Base-by-base conservation (phyloP, 495 filamentous ascomycete species). In the Coniosporium apollinis region DNA sequence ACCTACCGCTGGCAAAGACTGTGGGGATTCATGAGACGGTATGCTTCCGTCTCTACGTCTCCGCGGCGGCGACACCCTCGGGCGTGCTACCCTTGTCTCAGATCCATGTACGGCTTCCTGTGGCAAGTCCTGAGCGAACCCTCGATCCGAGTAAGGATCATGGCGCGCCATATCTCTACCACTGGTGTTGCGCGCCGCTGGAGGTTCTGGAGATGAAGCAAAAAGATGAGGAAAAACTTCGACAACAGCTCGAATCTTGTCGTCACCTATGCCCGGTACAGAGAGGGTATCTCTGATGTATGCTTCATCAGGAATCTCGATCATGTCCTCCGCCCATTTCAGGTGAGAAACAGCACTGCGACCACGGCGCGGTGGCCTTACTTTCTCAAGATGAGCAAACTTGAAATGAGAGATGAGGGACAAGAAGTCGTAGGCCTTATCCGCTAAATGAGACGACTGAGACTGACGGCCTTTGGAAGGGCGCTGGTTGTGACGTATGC, bases 321-420 rank as follows among this genome's bases (percentile, higher is more conserved):
- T 67, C 79, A 85, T 82, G 37, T 82, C 64, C 29, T 55, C 51
- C 33, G 60, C 65, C 79, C 79, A 85, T 51, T 82, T 67, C 11
- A 10, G 47, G 37, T 32, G 49, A 38, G 18, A 38, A 22, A 17
- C 43, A 17, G 43, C 41, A 35, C 22, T 38, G 13, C 37, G 35
- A 17, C 37, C 38, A 13, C 48, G 51, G 37, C 15, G 49, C 41
- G 25, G 55, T 46, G 38, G 41, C 38, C 44, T 55, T 33, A 34
- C 39, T 25, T 47, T 36, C 38, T 55, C 46, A 19, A 67, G 44
- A 50, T 85, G 79, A 30, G 58, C 55, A 34, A 59, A 57, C 33
- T 76, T 67, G 44, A 83, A 84, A 56, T 85, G 79, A 30, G 64
- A 72, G 33, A 76, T 57, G 15, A 85, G 53, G 37, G 75, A 65